Evolutionary conservation across 306 rosid species (phyloP).

Genomic region (Vigna unguiculata): DNA sequence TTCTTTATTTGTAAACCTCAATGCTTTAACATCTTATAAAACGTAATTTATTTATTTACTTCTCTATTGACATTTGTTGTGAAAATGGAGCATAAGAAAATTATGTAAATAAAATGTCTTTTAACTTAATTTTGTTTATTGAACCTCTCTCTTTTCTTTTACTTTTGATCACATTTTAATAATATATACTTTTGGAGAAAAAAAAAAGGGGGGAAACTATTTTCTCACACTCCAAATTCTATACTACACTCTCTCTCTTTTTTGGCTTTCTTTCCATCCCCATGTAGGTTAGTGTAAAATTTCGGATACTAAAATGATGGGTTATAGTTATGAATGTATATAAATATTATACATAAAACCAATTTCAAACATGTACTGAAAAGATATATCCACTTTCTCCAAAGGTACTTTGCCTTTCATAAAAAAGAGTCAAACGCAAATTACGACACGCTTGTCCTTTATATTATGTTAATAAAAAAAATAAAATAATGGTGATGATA

Average conservation of each 20-base stretch:
- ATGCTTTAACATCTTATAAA: background rate
- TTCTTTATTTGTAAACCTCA: background rate
- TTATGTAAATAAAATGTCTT: background rate
- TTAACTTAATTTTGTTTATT: background rate
- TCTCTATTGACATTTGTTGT: background rate
- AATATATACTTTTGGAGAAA: background rate
- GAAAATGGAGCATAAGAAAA: background rate
- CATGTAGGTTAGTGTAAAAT: background rate
- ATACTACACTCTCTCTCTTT: background rate
- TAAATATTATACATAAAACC: background rate
- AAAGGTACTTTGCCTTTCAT: slow-evolving; percentile 40
- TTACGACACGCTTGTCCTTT: slow-evolving; percentile 31
- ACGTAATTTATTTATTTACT: background rate
- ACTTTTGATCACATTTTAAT: background rate
- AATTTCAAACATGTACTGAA: slow-evolving; percentile 38
- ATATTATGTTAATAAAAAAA: background rate
- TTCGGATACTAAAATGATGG: background rate
- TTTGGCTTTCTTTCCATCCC: background rate
- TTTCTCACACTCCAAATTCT: background rate
- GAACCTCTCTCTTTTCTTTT: background rate
- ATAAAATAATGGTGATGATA: background rate
- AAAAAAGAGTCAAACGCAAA: slow-evolving; percentile 38
- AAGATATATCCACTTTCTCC: slow-evolving; percentile 33
- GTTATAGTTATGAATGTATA: background rate
- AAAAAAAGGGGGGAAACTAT: no score